Evolutionary conservation across 73 alveolate genomes (phyloP).

Genomic region (Breviolum minutum): DNA sequence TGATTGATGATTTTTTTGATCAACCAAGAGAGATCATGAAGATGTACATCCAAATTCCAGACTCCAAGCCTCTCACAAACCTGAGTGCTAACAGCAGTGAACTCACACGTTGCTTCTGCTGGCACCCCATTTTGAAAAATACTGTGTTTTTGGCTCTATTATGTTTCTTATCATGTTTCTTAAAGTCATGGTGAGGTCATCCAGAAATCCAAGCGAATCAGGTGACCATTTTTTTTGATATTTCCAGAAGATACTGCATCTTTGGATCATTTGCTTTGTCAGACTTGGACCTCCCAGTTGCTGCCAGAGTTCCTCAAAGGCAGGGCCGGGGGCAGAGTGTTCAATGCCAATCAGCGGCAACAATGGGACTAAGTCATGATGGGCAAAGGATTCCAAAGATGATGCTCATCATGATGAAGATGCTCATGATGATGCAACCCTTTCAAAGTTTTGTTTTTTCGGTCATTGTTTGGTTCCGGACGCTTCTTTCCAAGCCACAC

Average conservation of each 20-base stretch:
- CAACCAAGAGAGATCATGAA: too few relatives aligned
- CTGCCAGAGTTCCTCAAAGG: slow-evolving; percentile 91
- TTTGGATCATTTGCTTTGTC: too few relatives aligned
- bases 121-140: too few relatives aligned
- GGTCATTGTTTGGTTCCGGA: neutral
- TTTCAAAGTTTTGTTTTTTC: neutral
- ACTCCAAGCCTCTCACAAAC: too few relatives aligned
- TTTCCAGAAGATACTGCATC: too few relatives aligned
- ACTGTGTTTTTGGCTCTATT: neutral
- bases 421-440: too few relatives aligned
- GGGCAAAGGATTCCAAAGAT: neutral
- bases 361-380: neutral
- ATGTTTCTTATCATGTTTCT: neutral
- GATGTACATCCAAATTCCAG: too few relatives aligned
- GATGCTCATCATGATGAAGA: neutral
- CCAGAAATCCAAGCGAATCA: neutral
- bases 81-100: too few relatives aligned
- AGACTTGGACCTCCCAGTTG: slow-evolving; percentile 59
- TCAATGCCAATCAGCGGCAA: too few relatives aligned
- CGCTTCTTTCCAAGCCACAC: neutral
- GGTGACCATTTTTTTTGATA: too few relatives aligned
- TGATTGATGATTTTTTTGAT: too few relatives aligned
- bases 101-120: too few relatives aligned
- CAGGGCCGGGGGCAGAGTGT: neutral
- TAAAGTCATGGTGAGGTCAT: neutral